Base-by-base conservation (phyloP, 352 stramenopile species). In the Bremia lactucae region DNA sequence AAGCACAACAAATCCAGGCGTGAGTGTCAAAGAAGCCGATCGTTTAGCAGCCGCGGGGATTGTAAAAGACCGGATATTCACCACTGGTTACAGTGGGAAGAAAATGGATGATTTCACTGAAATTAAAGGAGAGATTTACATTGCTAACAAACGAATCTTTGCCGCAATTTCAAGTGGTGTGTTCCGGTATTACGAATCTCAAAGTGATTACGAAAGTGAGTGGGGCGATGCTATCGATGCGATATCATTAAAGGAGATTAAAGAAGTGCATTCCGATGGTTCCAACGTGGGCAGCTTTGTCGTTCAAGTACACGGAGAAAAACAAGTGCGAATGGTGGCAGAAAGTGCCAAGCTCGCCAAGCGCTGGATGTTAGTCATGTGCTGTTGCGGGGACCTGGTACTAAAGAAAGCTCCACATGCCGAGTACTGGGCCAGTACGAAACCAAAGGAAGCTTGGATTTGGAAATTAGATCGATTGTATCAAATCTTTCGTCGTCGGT, bases 281-380 rank as follows among this genome's bases (percentile, higher is more conserved):
- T 62, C 83, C 31, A 62, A 83, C 45, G 55, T 71, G 26, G 72
- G 71, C 15, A 83, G 72, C 47, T 88, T 93, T 52, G 71, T 86
- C 6, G 66, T 90, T 4, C 79, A 81, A 44, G 68, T 93, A 9
- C 63, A 65, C 18, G 63, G 73, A 21, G 75, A 90, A 47, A 68
- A 80, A 41, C 62, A 86, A 19, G 70, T 90, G 13, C 69, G 75
- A 43, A 55, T 93, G 15, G 61, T 86, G 10, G 77, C 77, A 2
- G 73, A 87, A 50, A 83, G 56, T 20, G 68, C 62, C 0, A 78
- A 77, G 46, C 45, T 70, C 16, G 75, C 78, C 4, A 90, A 90
- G 59, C 61, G 65, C 14, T 93, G 80, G 80, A 93, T 93, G 80
- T 64, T 93, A 14, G 76, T 89, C 7, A 90, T 93, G 73, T 93